These are phyloP conservation scores for Lachancea thermotolerans DNA, from an alignment of 805 yeast genomes.

Conservation along the genomic window DNA sequence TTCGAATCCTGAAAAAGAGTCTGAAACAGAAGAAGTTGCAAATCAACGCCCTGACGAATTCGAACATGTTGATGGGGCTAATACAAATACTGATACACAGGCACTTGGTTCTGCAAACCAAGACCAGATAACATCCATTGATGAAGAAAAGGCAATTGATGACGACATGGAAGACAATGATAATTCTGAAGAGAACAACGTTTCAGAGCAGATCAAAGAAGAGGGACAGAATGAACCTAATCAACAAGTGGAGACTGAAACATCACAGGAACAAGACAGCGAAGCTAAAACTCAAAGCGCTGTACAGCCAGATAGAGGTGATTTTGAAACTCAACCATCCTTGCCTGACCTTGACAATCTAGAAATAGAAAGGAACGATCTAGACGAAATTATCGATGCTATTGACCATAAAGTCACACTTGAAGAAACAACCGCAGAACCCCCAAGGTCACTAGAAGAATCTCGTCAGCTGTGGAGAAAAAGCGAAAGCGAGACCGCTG, in stretches of 20 bases:
- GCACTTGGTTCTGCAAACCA: constrained; percentile 86
- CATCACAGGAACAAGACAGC: constrained; percentile 22
- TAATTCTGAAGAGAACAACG: constrained; percentile 18
- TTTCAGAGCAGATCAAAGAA: constrained; percentile 26
- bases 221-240: constrained; percentile 26
- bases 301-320: constrained; percentile 41
- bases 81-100: constrained; percentile 74
- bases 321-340: constrained; percentile 18
- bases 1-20: constrained; percentile 41
- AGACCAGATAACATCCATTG: constrained; percentile 69
- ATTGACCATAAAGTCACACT: constrained; percentile 29
- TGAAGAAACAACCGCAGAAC: constrained; percentile 26
- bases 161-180: constrained; percentile 39
- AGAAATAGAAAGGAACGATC: constrained; percentile 24
- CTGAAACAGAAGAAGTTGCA: constrained; percentile 44
- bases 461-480: constrained; percentile 76
- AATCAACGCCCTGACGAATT: constrained; percentile 78
- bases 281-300: constrained; percentile 47
- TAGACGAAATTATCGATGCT: constrained; percentile 30
- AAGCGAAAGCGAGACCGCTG: constrained; percentile 81
- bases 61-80: constrained; percentile 75
- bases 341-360: constrained; percentile 24
- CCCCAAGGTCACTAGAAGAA: constrained; percentile 51
- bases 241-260: constrained; percentile 24
- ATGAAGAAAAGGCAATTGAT: constrained; percentile 77